Evolutionary conservation across 2,329 filamentous ascomycete genomes (phyloP).

Genomic region (Botryotinia narcissicola): DNA sequence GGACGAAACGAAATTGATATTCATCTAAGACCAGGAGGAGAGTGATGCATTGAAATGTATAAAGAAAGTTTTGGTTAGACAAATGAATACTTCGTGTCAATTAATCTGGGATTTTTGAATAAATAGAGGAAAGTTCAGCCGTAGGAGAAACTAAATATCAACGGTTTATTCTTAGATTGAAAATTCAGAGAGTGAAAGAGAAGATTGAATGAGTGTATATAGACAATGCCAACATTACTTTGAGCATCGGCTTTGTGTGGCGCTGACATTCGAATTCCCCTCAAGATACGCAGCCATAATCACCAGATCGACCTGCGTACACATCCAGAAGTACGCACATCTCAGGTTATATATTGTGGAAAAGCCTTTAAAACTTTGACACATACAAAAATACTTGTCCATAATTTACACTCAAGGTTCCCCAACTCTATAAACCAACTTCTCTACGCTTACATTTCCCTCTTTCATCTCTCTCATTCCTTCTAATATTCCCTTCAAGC

Average conservation of each 20-base stretch:
- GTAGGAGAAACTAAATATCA: accelerated
- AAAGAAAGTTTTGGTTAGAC: accelerated
- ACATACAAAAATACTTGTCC: not conserved
- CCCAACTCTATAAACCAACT: not conserved
- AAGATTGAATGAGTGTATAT: not conserved
- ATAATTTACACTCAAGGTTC: not conserved
- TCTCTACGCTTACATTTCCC: not conserved
- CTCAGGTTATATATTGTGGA: accelerated
- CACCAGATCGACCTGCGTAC: not conserved
- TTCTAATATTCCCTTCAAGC: not conserved
- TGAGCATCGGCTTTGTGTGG: accelerated
- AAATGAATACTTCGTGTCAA: accelerated
- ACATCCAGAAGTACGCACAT: not conserved
- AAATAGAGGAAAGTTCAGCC: accelerated
- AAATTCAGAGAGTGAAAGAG: not conserved
- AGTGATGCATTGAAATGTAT: accelerated
- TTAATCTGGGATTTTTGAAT: accelerated
- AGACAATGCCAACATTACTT: accelerated
- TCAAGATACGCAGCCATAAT: accelerated
- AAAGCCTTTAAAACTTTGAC: not conserved
- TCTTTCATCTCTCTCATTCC: slow-evolving; percentile 1
- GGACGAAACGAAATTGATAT: too few species aligned
- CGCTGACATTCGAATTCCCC: accelerated
- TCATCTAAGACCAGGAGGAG: accelerated
- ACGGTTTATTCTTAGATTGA: not conserved